Evolutionary conservation across 495 filamentous ascomycete genomes (phyloP).

Genomic region (Neurospora sp.): DNA sequence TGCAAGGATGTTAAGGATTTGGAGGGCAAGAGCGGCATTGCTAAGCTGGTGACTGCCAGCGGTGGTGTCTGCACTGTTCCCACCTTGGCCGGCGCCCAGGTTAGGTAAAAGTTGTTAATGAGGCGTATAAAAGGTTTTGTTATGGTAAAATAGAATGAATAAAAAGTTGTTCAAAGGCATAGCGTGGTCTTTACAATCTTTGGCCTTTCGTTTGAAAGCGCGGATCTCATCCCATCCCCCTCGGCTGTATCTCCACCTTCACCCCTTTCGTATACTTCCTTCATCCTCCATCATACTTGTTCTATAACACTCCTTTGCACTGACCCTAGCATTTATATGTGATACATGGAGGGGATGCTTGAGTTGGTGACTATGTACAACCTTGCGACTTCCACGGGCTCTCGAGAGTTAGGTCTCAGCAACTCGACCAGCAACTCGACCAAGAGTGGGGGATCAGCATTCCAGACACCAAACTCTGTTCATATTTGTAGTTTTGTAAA

Average conservation of each 20-base stretch:
- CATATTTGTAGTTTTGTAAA: too few species aligned
- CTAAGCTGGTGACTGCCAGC: constrained; percentile 58
- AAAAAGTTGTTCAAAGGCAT: background rate
- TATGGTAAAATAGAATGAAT: constrained; percentile 5
- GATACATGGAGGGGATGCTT: too few species aligned
- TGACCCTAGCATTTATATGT: too few species aligned
- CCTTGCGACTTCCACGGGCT: background rate
- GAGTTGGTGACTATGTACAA: too few species aligned
- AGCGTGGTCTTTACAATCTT: too few species aligned
- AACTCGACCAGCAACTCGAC: background rate
- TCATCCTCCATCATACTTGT: too few species aligned
- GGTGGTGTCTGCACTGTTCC: constrained; percentile 68
- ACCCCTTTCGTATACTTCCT: too few species aligned
- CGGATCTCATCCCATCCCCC: too few species aligned
- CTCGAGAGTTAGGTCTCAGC: background rate
- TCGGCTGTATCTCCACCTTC: too few species aligned
- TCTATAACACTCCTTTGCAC: too few species aligned
- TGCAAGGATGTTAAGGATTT: constrained; percentile 43
- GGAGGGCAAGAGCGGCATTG: constrained; percentile 50
- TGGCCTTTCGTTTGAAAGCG: background rate
- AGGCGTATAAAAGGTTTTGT: constrained; percentile 6
- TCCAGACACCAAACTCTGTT: too few species aligned
- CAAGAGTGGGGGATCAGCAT: background rate
- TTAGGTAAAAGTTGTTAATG: constrained; percentile 41
- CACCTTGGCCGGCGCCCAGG: constrained; percentile 59